These are phyloP conservation scores for Pyricularia grisea DNA, from an alignment of 2,329 filamentous ascomycete species.

Conservation along the genomic window DNA sequence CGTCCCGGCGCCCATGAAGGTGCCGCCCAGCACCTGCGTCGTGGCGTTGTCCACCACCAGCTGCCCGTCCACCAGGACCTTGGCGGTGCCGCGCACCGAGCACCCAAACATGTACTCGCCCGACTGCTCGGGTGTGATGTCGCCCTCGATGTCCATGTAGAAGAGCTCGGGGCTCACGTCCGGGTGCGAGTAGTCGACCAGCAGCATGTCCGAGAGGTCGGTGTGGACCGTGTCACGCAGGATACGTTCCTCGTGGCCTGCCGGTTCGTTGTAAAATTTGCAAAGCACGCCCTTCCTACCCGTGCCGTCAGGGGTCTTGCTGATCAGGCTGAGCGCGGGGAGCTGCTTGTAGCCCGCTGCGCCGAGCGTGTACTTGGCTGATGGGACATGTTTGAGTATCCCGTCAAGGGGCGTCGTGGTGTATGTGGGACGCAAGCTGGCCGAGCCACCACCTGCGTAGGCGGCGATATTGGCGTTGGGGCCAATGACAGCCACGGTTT, in stretches of 20 bases:
- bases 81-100: slow-evolving; percentile 20
- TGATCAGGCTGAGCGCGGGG: slow-evolving; percentile 8
- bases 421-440: slow-evolving; percentile 28
- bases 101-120: slow-evolving; percentile 21
- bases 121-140: slow-evolving; percentile 17
- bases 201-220: slow-evolving; percentile 29
- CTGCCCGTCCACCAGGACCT: slow-evolving; percentile 23
- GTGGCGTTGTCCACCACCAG: slow-evolving; percentile 24
- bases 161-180: slow-evolving; percentile 22
- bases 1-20: slow-evolving; percentile 22
- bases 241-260: not conserved
- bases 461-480: slow-evolving; percentile 33
- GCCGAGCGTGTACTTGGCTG: slow-evolving; percentile 7
- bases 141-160: slow-evolving; percentile 28
- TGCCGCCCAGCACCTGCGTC: slow-evolving; percentile 18
- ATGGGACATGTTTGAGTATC: slow-evolving; percentile 21
- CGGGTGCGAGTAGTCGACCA: slow-evolving; percentile 41
- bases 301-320: slow-evolving; percentile 7
- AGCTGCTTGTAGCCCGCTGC: slow-evolving; percentile 11
- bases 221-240: slow-evolving; percentile 30
- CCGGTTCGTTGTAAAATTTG: slow-evolving; percentile 9
- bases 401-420: slow-evolving; percentile 32
- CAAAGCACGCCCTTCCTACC: slow-evolving; percentile 8
- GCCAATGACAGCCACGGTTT: slow-evolving; percentile 37
- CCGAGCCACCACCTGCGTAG: slow-evolving; percentile 18